These are phyloP conservation scores for Macrophomina tecta DNA, from an alignment of 2,329 filamentous ascomycete species.

Conservation along the genomic window DNA sequence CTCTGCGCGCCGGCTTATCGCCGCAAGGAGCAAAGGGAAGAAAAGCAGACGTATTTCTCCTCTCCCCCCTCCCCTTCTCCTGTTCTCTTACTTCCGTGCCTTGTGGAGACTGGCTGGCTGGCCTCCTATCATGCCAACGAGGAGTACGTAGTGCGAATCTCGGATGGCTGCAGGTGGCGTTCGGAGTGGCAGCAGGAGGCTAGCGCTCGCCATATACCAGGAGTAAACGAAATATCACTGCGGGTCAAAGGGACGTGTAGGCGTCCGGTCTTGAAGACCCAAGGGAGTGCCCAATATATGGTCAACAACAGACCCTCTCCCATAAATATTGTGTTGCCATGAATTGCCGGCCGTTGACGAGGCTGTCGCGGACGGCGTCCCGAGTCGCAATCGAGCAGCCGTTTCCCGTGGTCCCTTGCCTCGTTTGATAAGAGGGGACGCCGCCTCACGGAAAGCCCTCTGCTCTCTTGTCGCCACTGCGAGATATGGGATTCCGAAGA, in stretches of 20 bases:
- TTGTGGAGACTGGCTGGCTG: not conserved
- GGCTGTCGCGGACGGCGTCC: not conserved
- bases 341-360: not conserved
- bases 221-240: slow-evolving; percentile 9
- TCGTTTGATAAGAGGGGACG: slow-evolving; percentile 22
- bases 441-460: slow-evolving; percentile 4
- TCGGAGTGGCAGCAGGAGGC: slow-evolving; percentile 11
- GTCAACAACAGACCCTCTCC: not conserved
- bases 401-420: slow-evolving; percentile 10
- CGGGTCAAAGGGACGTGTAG: slow-evolving; percentile 4
- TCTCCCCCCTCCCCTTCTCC: not conserved
- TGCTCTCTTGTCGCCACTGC: not conserved
- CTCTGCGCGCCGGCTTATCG: slow-evolving; percentile 12
- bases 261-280: not conserved
- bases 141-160: slow-evolving; percentile 19
- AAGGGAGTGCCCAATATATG: not conserved
- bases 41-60: not conserved
- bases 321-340: not conserved
- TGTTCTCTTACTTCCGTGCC: not conserved
- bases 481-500: not conserved
- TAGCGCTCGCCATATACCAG: not conserved
- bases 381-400: not conserved
- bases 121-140: not conserved
- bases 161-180: slow-evolving; percentile 17
- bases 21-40: slow-evolving; percentile 1